phyloP scores from a whole-genome alignment of 768 basidiomycete genomes.

The Steccherinum ochraceum region DNA sequence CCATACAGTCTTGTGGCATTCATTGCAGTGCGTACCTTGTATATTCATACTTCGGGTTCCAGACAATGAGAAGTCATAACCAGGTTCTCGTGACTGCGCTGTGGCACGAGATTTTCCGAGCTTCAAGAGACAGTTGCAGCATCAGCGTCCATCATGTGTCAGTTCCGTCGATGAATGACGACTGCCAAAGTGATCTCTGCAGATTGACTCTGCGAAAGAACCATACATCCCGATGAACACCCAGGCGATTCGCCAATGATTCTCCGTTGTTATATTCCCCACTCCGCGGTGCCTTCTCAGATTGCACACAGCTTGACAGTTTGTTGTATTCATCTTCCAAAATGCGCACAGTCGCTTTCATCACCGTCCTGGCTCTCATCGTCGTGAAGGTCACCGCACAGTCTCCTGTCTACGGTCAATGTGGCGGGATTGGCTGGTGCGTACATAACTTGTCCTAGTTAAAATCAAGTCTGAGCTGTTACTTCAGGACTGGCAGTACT shows the following conservation, averaged over 20 bases:
- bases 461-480: neutral
- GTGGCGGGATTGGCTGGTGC: constrained; percentile 23
- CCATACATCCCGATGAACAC: neutral
- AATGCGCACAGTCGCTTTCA: neutral
- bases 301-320: no score
- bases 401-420: constrained; percentile 19
- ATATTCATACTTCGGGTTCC: neutral
- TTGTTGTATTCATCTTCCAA: no score
- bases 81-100: neutral
- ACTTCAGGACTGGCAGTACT: constrained; percentile 17
- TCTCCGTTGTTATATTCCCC: neutral
- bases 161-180: neutral
- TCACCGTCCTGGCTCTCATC: constrained; percentile 4
- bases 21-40: neutral
- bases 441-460: constrained; percentile 1
- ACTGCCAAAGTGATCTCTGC: neutral
- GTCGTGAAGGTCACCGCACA: constrained; percentile 13
- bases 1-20: no score
- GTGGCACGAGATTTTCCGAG: neutral
- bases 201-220: no score
- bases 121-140: no score
- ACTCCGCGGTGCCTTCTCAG: no score
- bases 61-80: neutral
- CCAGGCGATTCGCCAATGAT: neutral
- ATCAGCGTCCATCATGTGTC: neutral